Evolutionary conservation across 768 basidiomycete species (phyloP), one percentile per base, ranked within the genome.

Genomic region (Xerocomellus dryophilus): DNA sequence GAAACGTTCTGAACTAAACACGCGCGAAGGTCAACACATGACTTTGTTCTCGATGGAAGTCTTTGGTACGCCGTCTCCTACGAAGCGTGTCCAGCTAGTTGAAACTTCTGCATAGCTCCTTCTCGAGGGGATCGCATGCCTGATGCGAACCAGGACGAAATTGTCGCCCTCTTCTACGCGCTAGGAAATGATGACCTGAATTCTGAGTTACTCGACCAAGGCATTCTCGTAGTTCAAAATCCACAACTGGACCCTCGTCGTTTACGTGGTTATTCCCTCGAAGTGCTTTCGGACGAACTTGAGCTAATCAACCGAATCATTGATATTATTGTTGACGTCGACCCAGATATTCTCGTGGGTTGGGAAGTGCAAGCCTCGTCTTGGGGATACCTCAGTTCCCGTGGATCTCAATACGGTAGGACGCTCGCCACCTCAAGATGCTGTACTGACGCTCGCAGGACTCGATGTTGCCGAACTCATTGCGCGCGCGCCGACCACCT

Each of bases 321-420:
- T 25, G 93, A 98, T 65, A 71, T 83, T 27, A 81, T 97, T 0
- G 63, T 81, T 21, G 81, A 83, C 1, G 73, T 91, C 58, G 93
- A 98, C 72, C 97, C 97, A 0, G 97, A 99, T 67, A 86, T 98
- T 38, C 64, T 98, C 8, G 79, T 83, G 0, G 96, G 96, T 15
- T 98, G 93, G 92, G 96, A 99, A 56, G 78, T 96, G 12, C 93
- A 97, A 65, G 75, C 76, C 18, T 77, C 80, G 3, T 93, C 91
- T 7, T 99, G 97, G 96, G 95, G 95, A 0, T 98, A 93, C 69
- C 72, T 97, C 1, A 74, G 78, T 45, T 80, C 81, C 17, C 79
- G 96, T 39, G 88, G 83, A 15, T 67, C 67, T 48, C 67, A 71
- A 5, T 81, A 83, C 56, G 85, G 91, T 89, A 50, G 29, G 51